A percentile compares a stretch with the other conserved stretches of the same genome.
Evolutionary conservation across 768 basidiomycete species (phyloP).

Genomic region (Tephrocybe sp.): DNA sequence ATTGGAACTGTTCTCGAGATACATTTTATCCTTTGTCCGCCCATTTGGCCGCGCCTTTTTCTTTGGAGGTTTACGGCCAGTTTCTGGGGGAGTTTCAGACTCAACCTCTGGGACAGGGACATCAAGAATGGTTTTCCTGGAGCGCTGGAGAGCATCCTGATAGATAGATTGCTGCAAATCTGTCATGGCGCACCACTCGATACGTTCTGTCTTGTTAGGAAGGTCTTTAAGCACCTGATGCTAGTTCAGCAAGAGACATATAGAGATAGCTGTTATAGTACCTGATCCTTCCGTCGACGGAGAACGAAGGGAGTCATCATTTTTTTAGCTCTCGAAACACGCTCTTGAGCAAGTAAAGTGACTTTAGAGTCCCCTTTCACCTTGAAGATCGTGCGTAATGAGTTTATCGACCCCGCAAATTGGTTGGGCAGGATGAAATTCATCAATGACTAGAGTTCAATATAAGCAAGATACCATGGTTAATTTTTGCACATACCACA

Average conservation of each 20-base stretch:
- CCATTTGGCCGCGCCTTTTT: constrained; percentile 46
- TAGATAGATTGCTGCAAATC: constrained; percentile 81
- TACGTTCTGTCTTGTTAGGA: constrained; percentile 88
- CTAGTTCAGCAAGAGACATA: not conserved
- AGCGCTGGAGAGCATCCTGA: constrained; percentile 80
- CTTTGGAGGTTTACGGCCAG: constrained; percentile 31
- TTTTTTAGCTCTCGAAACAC: constrained; percentile 93
- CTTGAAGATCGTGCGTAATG: constrained; percentile 94
- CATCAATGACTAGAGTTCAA: constrained; percentile 77
- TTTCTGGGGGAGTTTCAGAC: constrained; percentile 24
- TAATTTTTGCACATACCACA: constrained; percentile 53
- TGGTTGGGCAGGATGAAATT: constrained; percentile 96
- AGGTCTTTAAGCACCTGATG: constrained; percentile 86
- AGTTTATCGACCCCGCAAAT: constrained; percentile 75
- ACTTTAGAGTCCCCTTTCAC: constrained; percentile 91
- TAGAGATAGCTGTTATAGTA: constrained; percentile 20
- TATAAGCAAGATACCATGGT: constrained; percentile 5
- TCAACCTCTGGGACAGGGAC: constrained; percentile 25
- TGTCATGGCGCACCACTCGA: constrained; percentile 96
- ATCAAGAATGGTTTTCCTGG: constrained; percentile 77
- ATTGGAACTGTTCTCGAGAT: constrained; percentile 83
- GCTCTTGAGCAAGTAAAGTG: constrained; percentile 86
- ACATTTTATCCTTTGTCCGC: constrained; percentile 61
- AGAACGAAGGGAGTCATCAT: constrained; percentile 99
- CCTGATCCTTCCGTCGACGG: constrained; percentile 95